Base-by-base conservation (phyloP, 306 rosid genomes). In the Acmispon strigosus region DNA sequence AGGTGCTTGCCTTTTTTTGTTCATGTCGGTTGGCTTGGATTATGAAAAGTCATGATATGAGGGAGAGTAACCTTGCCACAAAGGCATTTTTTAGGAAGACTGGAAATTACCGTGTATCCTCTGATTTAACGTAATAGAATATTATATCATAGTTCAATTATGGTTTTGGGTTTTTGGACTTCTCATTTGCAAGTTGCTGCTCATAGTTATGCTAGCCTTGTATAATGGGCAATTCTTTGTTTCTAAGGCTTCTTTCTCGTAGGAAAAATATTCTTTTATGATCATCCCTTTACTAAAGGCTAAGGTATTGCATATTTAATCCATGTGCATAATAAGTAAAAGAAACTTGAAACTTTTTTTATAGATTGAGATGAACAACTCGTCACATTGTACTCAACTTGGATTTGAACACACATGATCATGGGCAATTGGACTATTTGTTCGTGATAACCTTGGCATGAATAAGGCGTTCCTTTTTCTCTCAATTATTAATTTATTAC, bases 21-120 rank as follows among this genome's bases (percentile, higher is more conserved):
- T 20, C 32, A n/a, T n/a, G n/a, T n/a, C 4, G 37, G n/a, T 39
- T 59, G 47, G 18, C 53, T 48, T 60, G 57, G 20, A 60, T 64
- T 49, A 39, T 53, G 17, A 41, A 76, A 60, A 15, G 45, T 27
- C 32, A 27, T 18, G 18, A 18, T 24, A 50, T 24, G 58, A 37
- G 24, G 14, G 34, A n/a, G n/a, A n/a, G n/a, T n/a, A n/a, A n/a
- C n/a, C n/a, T n/a, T n/a, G n/a, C n/a, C n/a, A n/a, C n/a, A n/a
- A n/a, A 62, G 49, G 7, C 48, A 47, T 63, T 70, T 63, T 37
- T 17, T 16, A 19, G 41, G 9, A 64, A 39, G 50, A 71, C 47
- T 39, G 19, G 56, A 72, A 72, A 57, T 48, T 64, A 62, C 8
- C 3, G 4, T 55, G 73, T 72, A 78, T 72, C 53, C 32, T 45